These are phyloP conservation scores for Dictyostelium brefeldianum DNA, from an alignment of 78 protist genomes.

Conservation along the genomic window DNA sequence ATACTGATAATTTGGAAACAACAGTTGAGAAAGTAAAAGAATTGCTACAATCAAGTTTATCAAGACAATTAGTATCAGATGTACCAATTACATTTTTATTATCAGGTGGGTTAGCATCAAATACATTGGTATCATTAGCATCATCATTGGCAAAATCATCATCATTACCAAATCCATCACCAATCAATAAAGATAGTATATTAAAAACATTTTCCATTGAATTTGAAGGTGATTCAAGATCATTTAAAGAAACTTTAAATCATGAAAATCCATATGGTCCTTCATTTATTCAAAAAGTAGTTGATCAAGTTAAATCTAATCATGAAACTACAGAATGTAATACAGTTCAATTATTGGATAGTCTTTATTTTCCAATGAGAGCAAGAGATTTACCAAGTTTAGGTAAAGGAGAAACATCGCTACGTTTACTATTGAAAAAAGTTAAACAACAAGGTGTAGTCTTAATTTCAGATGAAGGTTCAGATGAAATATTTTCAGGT, in stretches of 20 bases:
- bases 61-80: conserved; percentile 11
- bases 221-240: conserved; percentile 8
- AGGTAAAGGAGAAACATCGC: conserved; percentile 81
- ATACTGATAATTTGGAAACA: background rate
- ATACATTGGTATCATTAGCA: background rate
- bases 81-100: conserved; percentile 21
- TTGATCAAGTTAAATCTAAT: background rate
- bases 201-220: conserved; percentile 3
- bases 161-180: background rate
- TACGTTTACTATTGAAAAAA: conserved; percentile 85
- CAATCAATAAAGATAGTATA: background rate
- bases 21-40: background rate
- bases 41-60: background rate
- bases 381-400: conserved; percentile 21
- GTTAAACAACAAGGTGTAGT: conserved; percentile 91
- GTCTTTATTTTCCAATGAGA: background rate
- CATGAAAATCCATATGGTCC: background rate
- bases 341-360: background rate
- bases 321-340: background rate
- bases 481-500: conserved; percentile 89
- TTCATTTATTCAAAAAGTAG: background rate
- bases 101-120: conserved; percentile 4
- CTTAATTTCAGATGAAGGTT: conserved; percentile 94
- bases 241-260: background rate
- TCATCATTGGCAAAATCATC: background rate